phyloP scores from a whole-genome alignment of 768 basidiomycete genomes.

The Psilocybe cubensis region DNA sequence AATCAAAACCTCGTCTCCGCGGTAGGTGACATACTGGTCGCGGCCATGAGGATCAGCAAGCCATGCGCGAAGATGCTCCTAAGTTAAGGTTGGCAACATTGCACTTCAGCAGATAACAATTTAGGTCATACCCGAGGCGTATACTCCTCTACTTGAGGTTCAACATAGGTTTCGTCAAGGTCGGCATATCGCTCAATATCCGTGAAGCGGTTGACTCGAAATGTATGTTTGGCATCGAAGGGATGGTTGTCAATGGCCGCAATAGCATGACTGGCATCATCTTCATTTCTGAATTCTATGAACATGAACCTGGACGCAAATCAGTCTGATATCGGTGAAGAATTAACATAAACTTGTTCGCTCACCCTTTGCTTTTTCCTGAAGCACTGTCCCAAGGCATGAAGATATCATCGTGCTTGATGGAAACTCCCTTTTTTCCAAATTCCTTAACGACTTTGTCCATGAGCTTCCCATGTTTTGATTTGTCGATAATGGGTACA shows the following conservation, averaged over 20 bases:
- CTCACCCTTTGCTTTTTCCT: conserved; percentile 92
- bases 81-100: conserved; percentile 10
- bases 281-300: conserved; percentile 71
- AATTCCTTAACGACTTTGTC: conserved; percentile 86
- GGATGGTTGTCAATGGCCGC: conserved; percentile 72
- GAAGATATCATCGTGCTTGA: conserved; percentile 78
- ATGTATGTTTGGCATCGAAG: conserved; percentile 87
- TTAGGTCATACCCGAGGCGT: conserved; percentile 60
- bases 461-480: conserved; percentile 82
- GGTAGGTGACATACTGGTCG: conserved; percentile 95
- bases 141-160: conserved; percentile 77
- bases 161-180: conserved; percentile 77
- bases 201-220: conserved; percentile 84
- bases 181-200: conserved; percentile 85
- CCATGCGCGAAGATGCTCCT: conserved; percentile 98
- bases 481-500: conserved; percentile 85
- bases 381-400: conserved; percentile 87
- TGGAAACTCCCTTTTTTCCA: conserved; percentile 73
- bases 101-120: not conserved
- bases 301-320: conserved; percentile 70
- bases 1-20: conserved; percentile 88
- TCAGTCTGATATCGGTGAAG: conserved; percentile 6
- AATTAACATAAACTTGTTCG: conserved; percentile 1
- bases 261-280: conserved; percentile 73
- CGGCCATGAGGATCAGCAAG: conserved; percentile 90